These are phyloP conservation scores for Stylosanthes scabra DNA, from an alignment of 331 rosid species.

Conservation along the genomic window DNA sequence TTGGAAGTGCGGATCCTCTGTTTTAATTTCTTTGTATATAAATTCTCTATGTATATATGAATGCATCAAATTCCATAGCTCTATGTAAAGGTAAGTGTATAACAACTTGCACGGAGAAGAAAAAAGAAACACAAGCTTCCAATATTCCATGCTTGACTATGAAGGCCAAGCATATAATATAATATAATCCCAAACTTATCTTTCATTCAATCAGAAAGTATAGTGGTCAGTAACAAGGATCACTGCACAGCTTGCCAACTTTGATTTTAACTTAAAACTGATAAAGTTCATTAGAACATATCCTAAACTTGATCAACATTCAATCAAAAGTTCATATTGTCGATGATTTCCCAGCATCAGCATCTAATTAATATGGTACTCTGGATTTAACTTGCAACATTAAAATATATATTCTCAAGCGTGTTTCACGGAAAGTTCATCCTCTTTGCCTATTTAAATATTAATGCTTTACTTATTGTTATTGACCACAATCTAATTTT, in stretches of 20 bases:
- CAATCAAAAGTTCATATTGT: slow-evolving; percentile 5
- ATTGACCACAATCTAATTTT: no score
- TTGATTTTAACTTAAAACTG: not conserved
- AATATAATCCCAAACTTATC: not conserved
- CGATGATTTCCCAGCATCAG: not conserved
- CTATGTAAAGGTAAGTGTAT: not conserved
- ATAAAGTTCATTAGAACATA: no score
- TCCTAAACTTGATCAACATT: not conserved
- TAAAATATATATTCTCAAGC: no score
- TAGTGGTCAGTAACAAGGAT: no score
- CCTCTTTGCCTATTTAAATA: no score
- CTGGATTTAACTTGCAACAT: no score
- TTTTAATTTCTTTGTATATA: slow-evolving; percentile 26
- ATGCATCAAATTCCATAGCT: not conserved
- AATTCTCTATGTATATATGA: not conserved
- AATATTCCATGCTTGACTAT: not conserved
- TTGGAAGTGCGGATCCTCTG: not conserved
- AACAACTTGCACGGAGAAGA: not conserved
- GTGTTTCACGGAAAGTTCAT: no score
- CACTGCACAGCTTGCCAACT: no score
- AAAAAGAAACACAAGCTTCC: not conserved
- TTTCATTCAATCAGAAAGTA: not conserved
- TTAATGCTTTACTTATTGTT: no score
- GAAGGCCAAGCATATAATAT: not conserved
- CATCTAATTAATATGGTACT: no score